phyloP scores from a whole-genome alignment of 208 protist genomes.

The Crithidia fasciculata region DNA sequence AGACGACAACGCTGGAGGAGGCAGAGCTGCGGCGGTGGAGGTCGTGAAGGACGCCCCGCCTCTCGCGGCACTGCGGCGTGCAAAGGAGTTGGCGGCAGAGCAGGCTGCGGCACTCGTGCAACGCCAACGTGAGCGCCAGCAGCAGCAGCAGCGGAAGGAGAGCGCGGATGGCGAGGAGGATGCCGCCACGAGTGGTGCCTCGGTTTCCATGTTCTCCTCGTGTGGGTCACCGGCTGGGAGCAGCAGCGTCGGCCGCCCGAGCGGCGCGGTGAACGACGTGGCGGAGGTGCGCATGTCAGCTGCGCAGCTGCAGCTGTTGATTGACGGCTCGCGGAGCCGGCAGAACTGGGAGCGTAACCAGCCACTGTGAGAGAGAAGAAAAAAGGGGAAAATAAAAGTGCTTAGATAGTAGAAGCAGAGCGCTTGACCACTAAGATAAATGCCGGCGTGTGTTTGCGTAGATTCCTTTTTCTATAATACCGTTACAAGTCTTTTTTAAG shows the following conservation, averaged over 20 bases:
- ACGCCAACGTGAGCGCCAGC: slow-evolving; percentile 9
- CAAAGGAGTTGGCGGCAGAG: slow-evolving; percentile 20
- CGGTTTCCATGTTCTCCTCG: slow-evolving; percentile 17
- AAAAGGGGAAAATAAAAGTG: not conserved
- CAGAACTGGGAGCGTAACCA: slow-evolving; percentile 22
- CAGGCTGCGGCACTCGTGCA: slow-evolving; percentile 23
- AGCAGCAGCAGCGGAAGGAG: slow-evolving; percentile 6
- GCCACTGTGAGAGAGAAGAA: slow-evolving; percentile 3
- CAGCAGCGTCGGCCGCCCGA: slow-evolving; percentile 23
- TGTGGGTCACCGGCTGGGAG: slow-evolving; percentile 8
- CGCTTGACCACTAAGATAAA: no score
- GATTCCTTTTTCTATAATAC: no score
- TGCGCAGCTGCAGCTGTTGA: slow-evolving; percentile 29
- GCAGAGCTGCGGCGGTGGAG: not conserved
- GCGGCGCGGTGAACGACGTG: slow-evolving; percentile 18
- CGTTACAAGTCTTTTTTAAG: no score
- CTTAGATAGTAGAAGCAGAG: no score
- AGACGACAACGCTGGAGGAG: not conserved
- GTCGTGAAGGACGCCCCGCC: slow-evolving; percentile 1
- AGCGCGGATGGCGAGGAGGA: not conserved
- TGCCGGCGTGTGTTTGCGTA: no score
- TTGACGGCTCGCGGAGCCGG: slow-evolving; percentile 21
- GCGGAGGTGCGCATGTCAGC: slow-evolving; percentile 27
- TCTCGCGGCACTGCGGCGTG: slow-evolving; percentile 27
- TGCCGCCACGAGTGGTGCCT: not conserved